Evolutionary conservation across 441 rosid species (phyloP).

Genomic region (Erodium chrysanthum): DNA sequence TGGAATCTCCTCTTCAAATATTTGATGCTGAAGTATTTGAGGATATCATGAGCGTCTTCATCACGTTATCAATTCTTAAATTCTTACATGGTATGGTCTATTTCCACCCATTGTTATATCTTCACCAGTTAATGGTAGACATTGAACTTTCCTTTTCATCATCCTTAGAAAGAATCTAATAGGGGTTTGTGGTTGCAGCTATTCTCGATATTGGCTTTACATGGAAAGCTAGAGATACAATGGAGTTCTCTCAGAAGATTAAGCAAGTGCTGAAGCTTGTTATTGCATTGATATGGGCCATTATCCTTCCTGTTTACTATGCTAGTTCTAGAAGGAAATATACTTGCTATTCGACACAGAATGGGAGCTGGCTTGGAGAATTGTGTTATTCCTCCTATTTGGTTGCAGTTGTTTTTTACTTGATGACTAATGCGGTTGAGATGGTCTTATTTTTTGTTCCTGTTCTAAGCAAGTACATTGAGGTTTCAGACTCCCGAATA

Average conservation of each 20-base stretch:
- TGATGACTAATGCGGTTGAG: conserved; percentile 62
- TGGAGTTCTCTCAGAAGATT: conserved; percentile 51
- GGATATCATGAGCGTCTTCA: conserved; percentile 86
- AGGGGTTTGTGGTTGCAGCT: conserved; percentile 43
- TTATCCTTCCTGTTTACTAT: conserved; percentile 70
- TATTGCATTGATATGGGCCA: conserved; percentile 65
- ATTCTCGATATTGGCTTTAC: conserved; percentile 72
- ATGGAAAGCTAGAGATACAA: conserved; percentile 70
- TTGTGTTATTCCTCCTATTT: conserved; percentile 77
- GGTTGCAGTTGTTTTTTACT: conserved; percentile 71
- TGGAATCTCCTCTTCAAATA: conserved; percentile 77
- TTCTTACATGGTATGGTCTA: conserved; percentile 56
- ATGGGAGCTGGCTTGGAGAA: conserved; percentile 72
- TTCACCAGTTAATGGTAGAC: background rate
- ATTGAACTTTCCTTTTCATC: background rate
- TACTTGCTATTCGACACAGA: conserved; percentile 55
- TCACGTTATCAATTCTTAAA: conserved; percentile 74
- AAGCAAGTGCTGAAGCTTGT: conserved; percentile 63
- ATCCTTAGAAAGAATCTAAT: conserved; percentile 5
- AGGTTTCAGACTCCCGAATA: conserved; percentile 58
- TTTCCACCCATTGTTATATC: conserved; percentile 1
- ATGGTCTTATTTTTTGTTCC: conserved; percentile 87
- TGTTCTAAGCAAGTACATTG: conserved; percentile 65
- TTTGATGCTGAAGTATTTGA: conserved; percentile 67
- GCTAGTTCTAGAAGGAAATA: conserved; percentile 70